Conservation (phyloP, 768 basidiomycete species). For the Artomyces pyxidatus region DNA sequence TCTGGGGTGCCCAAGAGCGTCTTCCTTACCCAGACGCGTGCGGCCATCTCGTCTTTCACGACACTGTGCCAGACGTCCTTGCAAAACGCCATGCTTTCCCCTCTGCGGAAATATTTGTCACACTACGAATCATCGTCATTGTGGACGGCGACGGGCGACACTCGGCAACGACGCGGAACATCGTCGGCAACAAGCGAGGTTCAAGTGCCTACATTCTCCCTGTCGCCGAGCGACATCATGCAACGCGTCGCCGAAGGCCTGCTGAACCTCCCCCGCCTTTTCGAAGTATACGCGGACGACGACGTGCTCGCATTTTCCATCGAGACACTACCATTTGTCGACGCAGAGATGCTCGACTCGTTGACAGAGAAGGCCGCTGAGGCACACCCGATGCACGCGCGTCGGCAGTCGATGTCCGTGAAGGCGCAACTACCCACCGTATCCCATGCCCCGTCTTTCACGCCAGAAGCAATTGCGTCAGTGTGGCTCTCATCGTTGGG, state of each 20-base stretch:
- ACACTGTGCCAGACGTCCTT: slow-evolving; percentile 68
- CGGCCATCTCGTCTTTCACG: slow-evolving; percentile 56
- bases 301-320: slow-evolving; percentile 86
- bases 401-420: slow-evolving; percentile 26
- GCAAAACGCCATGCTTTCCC: slow-evolving; percentile 78
- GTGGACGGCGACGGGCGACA: slow-evolving; percentile 53
- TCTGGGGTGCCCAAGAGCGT: slow-evolving; percentile 18
- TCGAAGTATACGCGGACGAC: slow-evolving; percentile 91
- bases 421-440: background rate
- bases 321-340: slow-evolving; percentile 68
- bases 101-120: slow-evolving; percentile 64
- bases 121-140: slow-evolving; percentile 59
- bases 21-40: slow-evolving; percentile 46
- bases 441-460: slow-evolving; percentile 24
- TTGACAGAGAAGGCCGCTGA: slow-evolving; percentile 31
- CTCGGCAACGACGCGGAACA: slow-evolving; percentile 35
- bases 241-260: slow-evolving; percentile 91
- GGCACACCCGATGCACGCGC: slow-evolving; percentile 23
- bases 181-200: slow-evolving; percentile 38
- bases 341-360: slow-evolving; percentile 43
- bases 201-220: slow-evolving; percentile 83
- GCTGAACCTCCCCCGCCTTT: slow-evolving; percentile 84
- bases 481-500: slow-evolving; percentile 93
- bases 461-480: slow-evolving; percentile 76
- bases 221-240: slow-evolving; percentile 83